Evolutionary conservation across 768 basidiomycete species (phyloP), one percentile per base, ranked within the genome.

Genomic region (Mycena indigotica): DNA sequence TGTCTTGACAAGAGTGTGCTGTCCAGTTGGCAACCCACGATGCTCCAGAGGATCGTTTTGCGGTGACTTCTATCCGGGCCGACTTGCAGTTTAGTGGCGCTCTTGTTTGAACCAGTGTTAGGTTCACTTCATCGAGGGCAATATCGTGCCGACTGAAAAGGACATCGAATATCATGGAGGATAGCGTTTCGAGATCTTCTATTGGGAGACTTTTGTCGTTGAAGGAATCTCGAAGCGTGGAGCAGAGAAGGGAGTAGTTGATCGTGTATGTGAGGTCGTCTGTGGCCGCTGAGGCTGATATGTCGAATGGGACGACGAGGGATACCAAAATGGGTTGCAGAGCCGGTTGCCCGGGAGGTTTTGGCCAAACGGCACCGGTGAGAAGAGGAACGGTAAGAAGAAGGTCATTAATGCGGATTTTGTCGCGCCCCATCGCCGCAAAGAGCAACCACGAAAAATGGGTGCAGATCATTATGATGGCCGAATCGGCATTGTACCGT

Each of bases 251-350:
- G 1, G 82, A 81, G 65, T 93, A 93, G 73, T 92, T 82, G 57
- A 92, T 77, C 1, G 87, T 86, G 57, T 80, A 71, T 0, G 71
- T 63, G 2, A 89, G 72, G 63, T 85, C 77, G 67, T 90, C 87
- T 5, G 74, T 66, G 0, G 63, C 58, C 12, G 84, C 87, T 2
- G 86, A 75, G 1, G 63, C 53, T 8, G 77, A 69, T 24, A 89
- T 69, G 62, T 85, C 77, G 62, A 84, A 73, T 1, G 73, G 68
- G 50, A 91, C 75, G 13, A 71, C 70, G 12, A 91, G 62, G 15
- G 82, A 76, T 53, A 88, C 64, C 1, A 77, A 67, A 28, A 90
- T 75, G 0, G 84, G 82, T 60, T 90, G 87, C 23, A 73, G 67
- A 15, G 72, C 70, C 2, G 75, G 66, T 44, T 72, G 63, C 5